Percentiles rank a stretch among this genome's conserved stretches.
These are phyloP conservation scores for Drosera spatulata DNA, from an alignment of 179 eudicot species.

Conservation along the genomic window DNA sequence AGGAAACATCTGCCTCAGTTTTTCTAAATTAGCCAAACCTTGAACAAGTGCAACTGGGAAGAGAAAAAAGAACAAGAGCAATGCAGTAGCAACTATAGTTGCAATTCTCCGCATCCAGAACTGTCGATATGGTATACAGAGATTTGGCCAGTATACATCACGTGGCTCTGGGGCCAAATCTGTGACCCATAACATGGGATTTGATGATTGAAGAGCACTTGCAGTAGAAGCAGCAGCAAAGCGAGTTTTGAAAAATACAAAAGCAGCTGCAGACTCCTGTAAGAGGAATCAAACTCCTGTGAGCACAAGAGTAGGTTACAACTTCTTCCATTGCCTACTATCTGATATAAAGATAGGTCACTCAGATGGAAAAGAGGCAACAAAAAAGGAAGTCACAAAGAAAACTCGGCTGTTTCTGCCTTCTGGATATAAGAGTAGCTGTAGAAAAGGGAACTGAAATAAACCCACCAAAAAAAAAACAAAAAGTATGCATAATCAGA, in stretches of 20 bases:
- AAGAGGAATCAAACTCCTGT: conserved; percentile 1
- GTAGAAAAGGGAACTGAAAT: too few relatives aligned
- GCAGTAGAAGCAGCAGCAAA: conserved; percentile 78
- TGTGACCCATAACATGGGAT: conserved; percentile 92
- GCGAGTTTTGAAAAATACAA: conserved; percentile 81
- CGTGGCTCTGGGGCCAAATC: conserved; percentile 69
- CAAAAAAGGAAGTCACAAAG: too few relatives aligned
- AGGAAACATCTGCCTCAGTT: conserved; percentile 45
- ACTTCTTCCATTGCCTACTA: background rate
- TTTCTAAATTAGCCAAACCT: conserved; percentile 54
- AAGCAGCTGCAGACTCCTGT: conserved; percentile 80
- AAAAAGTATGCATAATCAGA: too few relatives aligned
- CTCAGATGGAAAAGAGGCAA: too few relatives aligned
- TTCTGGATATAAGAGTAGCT: too few relatives aligned
- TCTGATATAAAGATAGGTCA: background rate
- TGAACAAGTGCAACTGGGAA: conserved; percentile 67
- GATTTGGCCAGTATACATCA: conserved; percentile 79
- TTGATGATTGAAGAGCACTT: conserved; percentile 52
- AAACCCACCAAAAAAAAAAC: too few relatives aligned
- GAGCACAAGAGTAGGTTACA: background rate
- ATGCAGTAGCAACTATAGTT: conserved; percentile 45
- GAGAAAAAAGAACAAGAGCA: conserved; percentile 56
- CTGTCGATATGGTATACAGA: conserved; percentile 62
- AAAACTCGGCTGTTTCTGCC: too few relatives aligned
- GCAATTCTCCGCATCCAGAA: conserved; percentile 76